Evolutionary conservation across 1,139 yeast species (phyloP).

Genomic region (Zygoascus sp.): DNA sequence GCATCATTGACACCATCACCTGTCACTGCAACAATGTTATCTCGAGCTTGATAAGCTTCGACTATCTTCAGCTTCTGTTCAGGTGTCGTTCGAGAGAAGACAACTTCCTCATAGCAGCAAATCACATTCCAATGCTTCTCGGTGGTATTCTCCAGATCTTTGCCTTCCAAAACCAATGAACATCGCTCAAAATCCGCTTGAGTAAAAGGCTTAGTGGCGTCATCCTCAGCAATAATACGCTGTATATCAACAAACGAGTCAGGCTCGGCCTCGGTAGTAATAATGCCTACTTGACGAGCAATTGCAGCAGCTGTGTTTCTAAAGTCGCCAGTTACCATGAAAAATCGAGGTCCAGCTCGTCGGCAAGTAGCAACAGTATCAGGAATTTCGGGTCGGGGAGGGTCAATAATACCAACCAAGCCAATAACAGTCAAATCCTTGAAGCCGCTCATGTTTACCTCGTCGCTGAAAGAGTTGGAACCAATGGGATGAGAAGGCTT

Average conservation of each 20-base stretch:
- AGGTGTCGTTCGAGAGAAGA: slow-evolving; percentile 53
- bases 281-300: slow-evolving; percentile 46
- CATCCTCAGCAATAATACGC: slow-evolving; percentile 9
- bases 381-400: slow-evolving; percentile 46
- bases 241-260: slow-evolving; percentile 31
- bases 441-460: slow-evolving; percentile 16
- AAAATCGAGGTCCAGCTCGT: slow-evolving; percentile 47
- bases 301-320: slow-evolving; percentile 51
- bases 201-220: slow-evolving; percentile 7
- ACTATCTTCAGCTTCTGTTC: slow-evolving; percentile 50
- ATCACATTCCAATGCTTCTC: slow-evolving; percentile 44
- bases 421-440: slow-evolving; percentile 39
- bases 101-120: slow-evolving; percentile 41
- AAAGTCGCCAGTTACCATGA: slow-evolving; percentile 55
- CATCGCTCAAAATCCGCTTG: slow-evolving; percentile 7
- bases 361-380: slow-evolving; percentile 40
- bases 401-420: slow-evolving; percentile 48
- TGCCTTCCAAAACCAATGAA: slow-evolving; percentile 29
- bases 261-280: slow-evolving; percentile 33
- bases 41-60: slow-evolving; percentile 44
- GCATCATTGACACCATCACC: slow-evolving; percentile 56
- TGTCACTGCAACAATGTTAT: slow-evolving; percentile 48
- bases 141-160: slow-evolving; percentile 37
- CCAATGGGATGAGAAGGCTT: slow-evolving; percentile 20
- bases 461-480: slow-evolving; percentile 23